These are phyloP conservation scores for Crotalaria pallida DNA, from an alignment of 306 rosid genomes.

Conservation along the genomic window DNA sequence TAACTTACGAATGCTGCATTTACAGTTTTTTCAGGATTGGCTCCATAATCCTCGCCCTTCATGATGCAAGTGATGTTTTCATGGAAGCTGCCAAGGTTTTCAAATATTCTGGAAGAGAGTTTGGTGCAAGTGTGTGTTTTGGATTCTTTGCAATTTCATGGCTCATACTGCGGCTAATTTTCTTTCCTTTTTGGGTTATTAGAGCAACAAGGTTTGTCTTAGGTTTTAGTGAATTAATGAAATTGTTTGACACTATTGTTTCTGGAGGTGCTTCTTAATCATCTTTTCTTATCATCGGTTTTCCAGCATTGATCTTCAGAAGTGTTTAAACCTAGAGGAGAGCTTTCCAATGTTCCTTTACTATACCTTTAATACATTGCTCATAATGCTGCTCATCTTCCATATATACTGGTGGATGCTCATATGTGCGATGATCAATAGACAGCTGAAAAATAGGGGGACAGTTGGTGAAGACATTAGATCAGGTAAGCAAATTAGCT, in stretches of 20 bases:
- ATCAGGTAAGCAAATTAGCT: constrained; percentile 69
- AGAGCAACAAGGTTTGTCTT: constrained; percentile 74
- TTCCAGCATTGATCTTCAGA: constrained; percentile 58
- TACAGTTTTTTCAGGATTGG: constrained; percentile 90
- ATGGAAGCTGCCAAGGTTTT: constrained; percentile 98
- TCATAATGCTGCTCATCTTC: constrained; percentile 80
- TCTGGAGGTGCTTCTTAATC: constrained; percentile 6
- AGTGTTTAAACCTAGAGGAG: constrained; percentile 45
- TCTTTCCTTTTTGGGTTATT: constrained; percentile 87
- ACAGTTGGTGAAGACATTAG: constrained; percentile 97
- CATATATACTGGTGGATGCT: constrained; percentile 99
- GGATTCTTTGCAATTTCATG: constrained; percentile 83
- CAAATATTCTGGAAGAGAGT: constrained; percentile 86
- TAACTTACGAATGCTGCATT: constrained; percentile 18
- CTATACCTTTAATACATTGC: constrained; percentile 75
- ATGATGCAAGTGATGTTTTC: constrained; percentile 92
- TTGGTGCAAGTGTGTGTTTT: constrained; percentile 79
- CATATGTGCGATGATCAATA: constrained; percentile 73
- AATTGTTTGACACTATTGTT: constrained; percentile 23
- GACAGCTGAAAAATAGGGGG: constrained; percentile 86
- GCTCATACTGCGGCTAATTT: constrained; percentile 76
- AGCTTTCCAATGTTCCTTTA: constrained; percentile 39
- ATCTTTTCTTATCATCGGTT: constrained; percentile 30
- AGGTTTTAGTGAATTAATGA: constrained; percentile 27
- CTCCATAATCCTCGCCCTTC: constrained; percentile 76